Base-by-base conservation (phyloP, 73 alveolate species). In the Paramecium tetraurelia region DNA sequence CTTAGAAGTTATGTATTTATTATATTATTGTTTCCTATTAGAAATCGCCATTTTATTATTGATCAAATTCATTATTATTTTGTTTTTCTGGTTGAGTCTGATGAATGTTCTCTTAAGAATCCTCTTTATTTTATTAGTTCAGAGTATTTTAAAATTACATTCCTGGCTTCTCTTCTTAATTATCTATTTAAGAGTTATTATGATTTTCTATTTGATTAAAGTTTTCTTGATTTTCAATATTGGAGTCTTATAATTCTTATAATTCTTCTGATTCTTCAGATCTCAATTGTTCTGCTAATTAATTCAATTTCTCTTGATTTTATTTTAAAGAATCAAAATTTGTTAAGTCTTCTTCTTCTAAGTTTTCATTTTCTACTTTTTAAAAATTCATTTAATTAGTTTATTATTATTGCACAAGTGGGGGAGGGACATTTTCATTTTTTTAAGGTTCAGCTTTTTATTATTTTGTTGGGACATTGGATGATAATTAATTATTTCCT, bases 201-300 rank as follows among this genome's bases (percentile, higher is more conserved):
- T 6, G 0, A 31, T 68, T 12, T 4, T 27, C 44, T 27, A 7
- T 68, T 53, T 31, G 69, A 22, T 18, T 18, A n/a, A 5, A 18
- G 21, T 53, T 18, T 53, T 53, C 69, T 53, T 53, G 31, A 53
- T 53, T 18, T 12, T 68, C 84, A 20, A 33, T 11, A 75, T 10
- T 44, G 6, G 58, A 36, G 3, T 40, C 36, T 18, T 80, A 48
- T 14, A 76, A 80, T 21, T 27, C 80, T 7, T 77, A 36, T 36
- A 0, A 36, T 31, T 40, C 57, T 18, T 80, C 90, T 14, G 90
- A 80, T 63, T 31, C 84, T 9, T 80, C 90, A 4, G 90, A 80
- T 80, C 57, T n/a, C 18, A 22, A 80, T 44, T 80, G 16, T 43
- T 80, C 21, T 18, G 75, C 90, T 44, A 80, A n/a, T 22, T 44